Conservation (phyloP, 176 grass and related monocot species). For the Chrysopogon serrulatus region DNA sequence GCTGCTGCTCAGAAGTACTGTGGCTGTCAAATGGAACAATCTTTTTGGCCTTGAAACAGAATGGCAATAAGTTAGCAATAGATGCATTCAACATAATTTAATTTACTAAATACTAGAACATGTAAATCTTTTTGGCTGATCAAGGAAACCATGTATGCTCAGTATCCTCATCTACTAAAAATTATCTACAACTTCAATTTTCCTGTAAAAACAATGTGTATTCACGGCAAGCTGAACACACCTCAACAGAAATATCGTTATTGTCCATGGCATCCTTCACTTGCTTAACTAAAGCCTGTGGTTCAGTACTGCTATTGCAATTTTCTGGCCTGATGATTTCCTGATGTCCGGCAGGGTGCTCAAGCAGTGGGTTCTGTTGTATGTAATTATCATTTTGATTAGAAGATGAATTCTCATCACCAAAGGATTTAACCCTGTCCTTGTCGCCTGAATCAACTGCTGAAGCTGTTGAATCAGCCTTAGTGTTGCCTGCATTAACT, state of each 20-base stretch:
- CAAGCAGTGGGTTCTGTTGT: not conserved
- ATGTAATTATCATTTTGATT: not conserved
- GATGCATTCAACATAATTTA: not conserved
- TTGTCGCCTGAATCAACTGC: slow-evolving; percentile 31
- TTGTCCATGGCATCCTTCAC: not conserved
- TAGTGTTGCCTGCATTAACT: slow-evolving; percentile 3
- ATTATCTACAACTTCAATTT: not conserved
- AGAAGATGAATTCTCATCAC: slow-evolving; percentile 18
- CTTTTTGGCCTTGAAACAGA: slow-evolving; percentile 10
- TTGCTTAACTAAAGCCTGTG: slow-evolving; percentile 14
- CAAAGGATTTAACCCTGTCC: slow-evolving; percentile 16
- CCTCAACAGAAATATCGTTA: slow-evolving; percentile 15
- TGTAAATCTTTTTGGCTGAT: not conserved
- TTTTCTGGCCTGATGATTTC: not conserved
- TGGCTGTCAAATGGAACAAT: not conserved
- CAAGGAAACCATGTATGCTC: not conserved
- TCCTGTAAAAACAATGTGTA: not conserved
- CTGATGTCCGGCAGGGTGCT: not conserved
- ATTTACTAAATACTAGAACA: not conserved
- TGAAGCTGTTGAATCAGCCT: not conserved
- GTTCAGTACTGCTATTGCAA: slow-evolving; percentile 10
- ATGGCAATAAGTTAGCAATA: not conserved
- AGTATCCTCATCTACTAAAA: not conserved
- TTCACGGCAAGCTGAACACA: not conserved
- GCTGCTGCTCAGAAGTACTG: not conserved